Evolutionary conservation across 106 monocot genomes (phyloP).

Genomic region (Phalaenopsis aphrodite): DNA sequence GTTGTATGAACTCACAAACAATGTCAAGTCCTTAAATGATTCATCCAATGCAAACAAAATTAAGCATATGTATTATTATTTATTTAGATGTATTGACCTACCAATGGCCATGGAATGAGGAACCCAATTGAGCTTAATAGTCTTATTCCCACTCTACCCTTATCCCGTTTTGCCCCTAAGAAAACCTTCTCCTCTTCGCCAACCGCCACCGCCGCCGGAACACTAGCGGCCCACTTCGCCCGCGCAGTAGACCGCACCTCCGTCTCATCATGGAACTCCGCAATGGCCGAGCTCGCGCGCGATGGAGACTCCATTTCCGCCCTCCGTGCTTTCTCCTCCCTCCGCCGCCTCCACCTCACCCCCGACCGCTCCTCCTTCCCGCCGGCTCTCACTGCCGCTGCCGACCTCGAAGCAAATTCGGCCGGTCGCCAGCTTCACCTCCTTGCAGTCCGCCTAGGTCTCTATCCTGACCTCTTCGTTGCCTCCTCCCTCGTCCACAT

Average conservation of each 20-base stretch:
- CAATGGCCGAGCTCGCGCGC: slow-evolving; percentile 63
- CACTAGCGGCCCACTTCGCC: slow-evolving; percentile 38
- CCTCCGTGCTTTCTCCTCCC: slow-evolving; percentile 50
- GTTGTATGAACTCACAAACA: too few species aligned
- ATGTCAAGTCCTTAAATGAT: too few species aligned
- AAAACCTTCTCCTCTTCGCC: slow-evolving; percentile 1
- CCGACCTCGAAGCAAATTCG: slow-evolving; percentile 19
- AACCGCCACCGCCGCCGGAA: neutral
- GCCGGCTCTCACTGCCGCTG: slow-evolving; percentile 50
- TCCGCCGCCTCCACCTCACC: slow-evolving; percentile 29
- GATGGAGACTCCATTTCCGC: slow-evolving; percentile 40
- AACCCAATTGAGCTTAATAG: too few species aligned
- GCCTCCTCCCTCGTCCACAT: slow-evolving; percentile 70
- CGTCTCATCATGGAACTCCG: slow-evolving; percentile 58
- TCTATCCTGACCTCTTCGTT: slow-evolving; percentile 57
- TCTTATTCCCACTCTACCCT: neutral
- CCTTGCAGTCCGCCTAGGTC: slow-evolving; percentile 36
- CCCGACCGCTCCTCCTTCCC: slow-evolving; percentile 67
- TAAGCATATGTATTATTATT: neutral
- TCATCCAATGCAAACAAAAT: too few species aligned
- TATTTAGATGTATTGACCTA: neutral
- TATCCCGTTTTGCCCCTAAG: neutral
- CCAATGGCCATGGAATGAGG: slow-evolving; percentile 5
- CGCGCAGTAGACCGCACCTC: slow-evolving; percentile 43
- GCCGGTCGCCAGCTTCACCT: slow-evolving; percentile 69